These are phyloP conservation scores for Coemansia sp. DNA, from an alignment of 192 early-diverging fungal species.

Conservation along the genomic window DNA sequence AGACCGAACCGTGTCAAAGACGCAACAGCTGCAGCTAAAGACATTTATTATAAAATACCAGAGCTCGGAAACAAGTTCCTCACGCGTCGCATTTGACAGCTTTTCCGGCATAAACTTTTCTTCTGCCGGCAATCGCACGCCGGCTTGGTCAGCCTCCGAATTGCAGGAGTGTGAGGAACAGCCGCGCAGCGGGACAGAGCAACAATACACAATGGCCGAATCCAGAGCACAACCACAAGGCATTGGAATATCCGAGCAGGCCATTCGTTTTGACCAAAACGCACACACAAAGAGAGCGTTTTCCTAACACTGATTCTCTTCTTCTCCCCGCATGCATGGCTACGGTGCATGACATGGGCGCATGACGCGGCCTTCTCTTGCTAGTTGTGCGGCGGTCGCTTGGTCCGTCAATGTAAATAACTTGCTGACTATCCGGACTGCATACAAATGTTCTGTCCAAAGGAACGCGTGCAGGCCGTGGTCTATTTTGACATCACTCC, in stretches of 20 bases:
- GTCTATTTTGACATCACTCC: not conserved
- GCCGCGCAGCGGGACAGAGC: not conserved
- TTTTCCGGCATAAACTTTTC: not conserved
- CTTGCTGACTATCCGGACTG: not conserved
- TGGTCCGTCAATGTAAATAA: not conserved
- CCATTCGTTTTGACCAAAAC: constrained; percentile 2
- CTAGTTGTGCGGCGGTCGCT: not conserved
- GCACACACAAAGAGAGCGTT: not conserved
- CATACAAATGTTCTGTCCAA: not conserved
- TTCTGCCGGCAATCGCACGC: not conserved
- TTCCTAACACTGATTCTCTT: not conserved
- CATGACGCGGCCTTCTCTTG: constrained; percentile 1
- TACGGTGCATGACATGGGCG: not conserved
- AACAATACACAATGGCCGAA: not conserved
- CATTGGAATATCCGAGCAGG: not conserved
- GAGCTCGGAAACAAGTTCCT: not conserved
- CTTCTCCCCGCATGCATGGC: constrained; percentile 3
- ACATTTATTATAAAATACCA: not conserved
- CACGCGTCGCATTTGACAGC: not conserved
- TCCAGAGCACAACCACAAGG: not conserved
- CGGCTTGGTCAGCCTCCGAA: not conserved
- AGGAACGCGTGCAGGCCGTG: not conserved
- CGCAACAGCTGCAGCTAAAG: not conserved
- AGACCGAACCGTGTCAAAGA: constrained; percentile 1
- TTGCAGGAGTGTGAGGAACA: constrained; percentile 1